A percentile compares a stretch with the other conserved stretches of the same genome.
These are phyloP conservation scores for Fusarium nanum DNA, from an alignment of 2,329 filamentous ascomycete species.

Conservation along the genomic window DNA sequence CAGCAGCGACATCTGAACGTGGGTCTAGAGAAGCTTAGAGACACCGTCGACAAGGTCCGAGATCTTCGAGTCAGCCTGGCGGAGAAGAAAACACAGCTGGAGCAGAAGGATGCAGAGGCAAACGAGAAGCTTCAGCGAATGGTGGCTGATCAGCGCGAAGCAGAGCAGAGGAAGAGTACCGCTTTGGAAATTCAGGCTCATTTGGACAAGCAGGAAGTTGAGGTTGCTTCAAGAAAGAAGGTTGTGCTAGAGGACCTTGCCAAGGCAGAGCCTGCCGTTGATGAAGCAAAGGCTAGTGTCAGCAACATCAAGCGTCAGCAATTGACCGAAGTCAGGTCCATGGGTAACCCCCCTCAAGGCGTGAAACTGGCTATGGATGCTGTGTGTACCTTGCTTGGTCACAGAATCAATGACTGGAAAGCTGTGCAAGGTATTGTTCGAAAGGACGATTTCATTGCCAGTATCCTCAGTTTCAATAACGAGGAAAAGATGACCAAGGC, in stretches of 20 bases:
- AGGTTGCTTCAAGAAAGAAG: conserved; percentile 84
- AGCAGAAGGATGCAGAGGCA: conserved; percentile 93
- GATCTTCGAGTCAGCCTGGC: conserved; percentile 91
- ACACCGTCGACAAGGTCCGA: conserved; percentile 96
- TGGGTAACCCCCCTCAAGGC: conserved; percentile 90
- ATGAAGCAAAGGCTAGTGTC: conserved; percentile 94
- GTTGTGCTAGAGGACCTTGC: conserved; percentile 90
- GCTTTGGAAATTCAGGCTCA: conserved; percentile 90
- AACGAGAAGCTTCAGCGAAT: conserved; percentile 98
- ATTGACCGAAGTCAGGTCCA: conserved; percentile 95
- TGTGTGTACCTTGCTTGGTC: conserved; percentile 94
- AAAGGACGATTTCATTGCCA: conserved; percentile 95
- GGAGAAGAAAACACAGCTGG: conserved; percentile 92
- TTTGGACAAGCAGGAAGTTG: conserved; percentile 88
- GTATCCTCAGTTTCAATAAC: conserved; percentile 97
- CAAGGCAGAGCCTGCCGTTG: conserved; percentile 90
- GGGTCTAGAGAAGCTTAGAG: conserved; percentile 94
- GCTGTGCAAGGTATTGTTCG: conserved; percentile 88
- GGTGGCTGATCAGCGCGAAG: conserved; percentile 95
- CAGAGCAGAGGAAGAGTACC: conserved; percentile 87
- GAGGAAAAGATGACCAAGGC: conserved; percentile 90
- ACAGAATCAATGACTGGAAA: conserved; percentile 92
- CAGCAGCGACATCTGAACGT: conserved; percentile 98
- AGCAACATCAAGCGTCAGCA: conserved; percentile 99
- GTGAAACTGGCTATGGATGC: conserved; percentile 93